Conservation (phyloP, 2,329 filamentous ascomycete genomes). For the Lachnellula suecica region DNA sequence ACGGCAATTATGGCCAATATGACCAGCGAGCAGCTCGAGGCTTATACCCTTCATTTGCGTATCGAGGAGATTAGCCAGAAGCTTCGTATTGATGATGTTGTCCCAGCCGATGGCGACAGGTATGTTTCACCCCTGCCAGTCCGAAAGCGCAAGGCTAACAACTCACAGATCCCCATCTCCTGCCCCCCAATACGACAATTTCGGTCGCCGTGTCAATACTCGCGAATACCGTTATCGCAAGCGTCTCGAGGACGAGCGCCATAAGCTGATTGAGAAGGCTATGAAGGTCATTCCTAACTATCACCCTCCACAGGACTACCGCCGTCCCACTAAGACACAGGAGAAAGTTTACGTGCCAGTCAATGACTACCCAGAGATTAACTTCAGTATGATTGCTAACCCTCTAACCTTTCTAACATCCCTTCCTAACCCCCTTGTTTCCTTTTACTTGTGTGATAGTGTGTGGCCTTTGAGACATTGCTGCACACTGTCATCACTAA, state of each 20-base stretch:
- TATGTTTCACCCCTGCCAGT: constrained; percentile 47
- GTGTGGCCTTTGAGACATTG: constrained; percentile 31
- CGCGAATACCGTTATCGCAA: constrained; percentile 98
- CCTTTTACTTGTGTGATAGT: constrained; percentile 39
- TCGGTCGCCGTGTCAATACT: constrained; percentile 98
- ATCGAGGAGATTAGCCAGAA: constrained; percentile 99
- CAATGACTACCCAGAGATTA: constrained; percentile 99
- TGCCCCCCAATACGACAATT: constrained; percentile 97
- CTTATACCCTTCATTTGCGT: constrained; percentile 91
- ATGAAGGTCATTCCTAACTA: constrained; percentile 99
- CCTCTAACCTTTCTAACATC: constrained; percentile 78
- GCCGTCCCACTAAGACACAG: constrained; percentile 98
- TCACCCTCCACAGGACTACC: constrained; percentile 96
- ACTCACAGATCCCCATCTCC: constrained; percentile 82
- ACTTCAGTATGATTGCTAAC: constrained; percentile 99
- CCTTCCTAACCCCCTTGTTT: constrained; percentile 39
- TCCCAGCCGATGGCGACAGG: constrained; percentile 94
- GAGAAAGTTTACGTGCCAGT: constrained; percentile 99
- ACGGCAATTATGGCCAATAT: constrained; percentile 97
- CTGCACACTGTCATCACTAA: constrained; percentile 36
- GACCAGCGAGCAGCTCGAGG: constrained; percentile 97
- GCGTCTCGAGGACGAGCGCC: constrained; percentile 95
- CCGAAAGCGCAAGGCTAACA: constrained; percentile 10
- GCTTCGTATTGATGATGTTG: constrained; percentile 97
- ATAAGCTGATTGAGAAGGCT: constrained; percentile 97